Base-by-base conservation (phyloP, 2,329 filamentous ascomycete genomes). In the Alternaria angustiovoidea region DNA sequence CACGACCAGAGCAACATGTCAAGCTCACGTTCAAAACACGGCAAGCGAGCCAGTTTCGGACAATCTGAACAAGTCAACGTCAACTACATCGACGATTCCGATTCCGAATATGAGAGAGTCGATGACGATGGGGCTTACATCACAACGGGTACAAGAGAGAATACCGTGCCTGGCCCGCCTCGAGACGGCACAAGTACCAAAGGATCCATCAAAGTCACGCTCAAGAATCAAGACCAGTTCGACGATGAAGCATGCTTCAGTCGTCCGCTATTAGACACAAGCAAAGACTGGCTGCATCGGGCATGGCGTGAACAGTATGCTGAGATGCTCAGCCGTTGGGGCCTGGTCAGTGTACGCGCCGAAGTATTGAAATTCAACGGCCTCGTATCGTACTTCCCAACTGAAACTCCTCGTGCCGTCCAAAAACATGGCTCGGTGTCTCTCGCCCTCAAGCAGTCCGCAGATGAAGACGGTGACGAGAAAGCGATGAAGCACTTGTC, bases 331-430 rank as follows among this genome's bases (percentile, higher is more conserved):
- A 83, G 83, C n/a, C 82, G 84, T 8, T 89, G 87, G 87, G 82
- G 82, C 12, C 66, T 89, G 11, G 78, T 82, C 12, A 80, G 85
- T 22, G 79, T 85, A 63, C 81, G 83, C 51, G 83, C 84, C 14
- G 87, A 89, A 71, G 78, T 89, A 2, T 78, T 88, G 26, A 88
- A 88, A 65, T 85, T 86, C 58, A 83, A 85, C 51, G 80, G 81
- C 0, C 68, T 81, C 5, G 72, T 77, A 9, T 74, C 76, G 2
- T 78, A 79, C 57, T 77, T 76, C 36, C 69, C 72, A 12, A 54
- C 59, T 39, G 63, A 66, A 47, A 30, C 39, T 51, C 42, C 59
- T 55, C 70, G 71, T 49, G 68, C 57, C 30, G 68, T 63, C 26
- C 73, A 73, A 14, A 73, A 75, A 49, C 66, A 70, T 42, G 67